These are phyloP conservation scores for Pseudozyma tsukubaensis DNA, from an alignment of 1,284 basidiomycete species.

Conservation along the genomic window DNA sequence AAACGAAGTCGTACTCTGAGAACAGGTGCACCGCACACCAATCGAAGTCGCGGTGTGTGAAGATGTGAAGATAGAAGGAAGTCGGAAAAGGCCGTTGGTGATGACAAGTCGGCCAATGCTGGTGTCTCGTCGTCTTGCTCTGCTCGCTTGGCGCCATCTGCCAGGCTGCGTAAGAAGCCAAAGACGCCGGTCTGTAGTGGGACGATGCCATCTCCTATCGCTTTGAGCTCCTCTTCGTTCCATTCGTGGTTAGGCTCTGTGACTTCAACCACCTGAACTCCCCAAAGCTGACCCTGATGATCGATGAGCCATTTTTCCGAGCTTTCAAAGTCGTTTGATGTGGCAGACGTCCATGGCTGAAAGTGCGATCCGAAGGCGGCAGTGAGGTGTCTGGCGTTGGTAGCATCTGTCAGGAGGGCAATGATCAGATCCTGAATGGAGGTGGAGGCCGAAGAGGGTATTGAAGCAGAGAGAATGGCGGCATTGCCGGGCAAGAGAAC, in stretches of 20 bases:
- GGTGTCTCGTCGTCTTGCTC: conserved; percentile 85
- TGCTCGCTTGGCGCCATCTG: conserved; percentile 75
- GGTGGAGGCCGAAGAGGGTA: conserved; percentile 34
- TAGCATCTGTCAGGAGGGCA: conserved; percentile 46
- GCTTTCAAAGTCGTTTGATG: conserved; percentile 41
- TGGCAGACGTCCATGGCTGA: conserved; percentile 44
- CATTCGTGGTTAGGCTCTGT: conserved; percentile 54
- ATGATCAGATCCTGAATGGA: conserved; percentile 45
- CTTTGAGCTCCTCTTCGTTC: conserved; percentile 42
- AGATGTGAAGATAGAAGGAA: conserved; percentile 79
- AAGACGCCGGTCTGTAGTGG: conserved; percentile 35
- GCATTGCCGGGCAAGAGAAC: conserved; percentile 56
- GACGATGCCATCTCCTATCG: conserved; percentile 42
- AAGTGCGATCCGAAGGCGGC: conserved; percentile 52
- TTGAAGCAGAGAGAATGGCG: conserved; percentile 47
- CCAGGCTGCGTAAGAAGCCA: conserved; percentile 74
- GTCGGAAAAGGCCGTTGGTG: conserved; percentile 71
- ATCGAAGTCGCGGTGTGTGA: conserved; percentile 76
- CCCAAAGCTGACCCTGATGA: conserved; percentile 50
- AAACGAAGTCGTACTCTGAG: conserved; percentile 75
- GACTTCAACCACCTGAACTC: conserved; percentile 44
- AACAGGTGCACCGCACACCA: conserved; percentile 75
- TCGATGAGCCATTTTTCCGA: conserved; percentile 54
- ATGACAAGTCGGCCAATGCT: conserved; percentile 76
- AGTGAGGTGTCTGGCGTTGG: conserved; percentile 39